Evolutionary conservation across 1,139 yeast genomes (phyloP).

Genomic region (Kodamaea derodonti): DNA sequence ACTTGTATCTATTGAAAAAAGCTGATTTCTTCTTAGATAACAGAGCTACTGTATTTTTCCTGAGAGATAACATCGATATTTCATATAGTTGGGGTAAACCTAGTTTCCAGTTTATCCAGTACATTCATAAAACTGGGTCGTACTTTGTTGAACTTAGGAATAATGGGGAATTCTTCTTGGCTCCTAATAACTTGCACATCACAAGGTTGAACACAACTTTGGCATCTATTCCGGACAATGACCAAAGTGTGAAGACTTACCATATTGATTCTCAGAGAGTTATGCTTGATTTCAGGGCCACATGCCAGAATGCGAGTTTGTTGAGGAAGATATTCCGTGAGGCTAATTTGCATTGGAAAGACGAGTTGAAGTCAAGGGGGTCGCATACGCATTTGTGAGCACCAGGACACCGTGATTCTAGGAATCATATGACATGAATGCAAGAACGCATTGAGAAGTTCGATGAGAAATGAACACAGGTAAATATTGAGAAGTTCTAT

Average conservation of each 20-base stretch:
- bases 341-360: conserved; percentile 51
- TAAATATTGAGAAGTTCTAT: too few relatives aligned
- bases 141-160: conserved; percentile 85
- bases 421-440: too few relatives aligned
- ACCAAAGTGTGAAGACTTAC: conserved; percentile 24
- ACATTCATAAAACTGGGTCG: conserved; percentile 83
- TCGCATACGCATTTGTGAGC: conserved; percentile 6
- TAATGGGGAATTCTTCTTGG: conserved; percentile 75
- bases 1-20: conserved; percentile 56
- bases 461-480: too few relatives aligned
- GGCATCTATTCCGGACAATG: conserved; percentile 23
- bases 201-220: conserved; percentile 51
- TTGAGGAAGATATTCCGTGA: conserved; percentile 54
- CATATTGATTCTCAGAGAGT: conserved; percentile 65
- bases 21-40: conserved; percentile 81
- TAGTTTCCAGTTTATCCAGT: conserved; percentile 77
- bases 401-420: too few relatives aligned
- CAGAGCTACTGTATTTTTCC: conserved; percentile 64
- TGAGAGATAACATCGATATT: conserved; percentile 51
- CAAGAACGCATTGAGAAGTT: too few relatives aligned
- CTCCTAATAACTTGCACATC: conserved; percentile 75
- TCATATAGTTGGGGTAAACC: conserved; percentile 92
- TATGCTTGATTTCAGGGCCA: conserved; percentile 62
- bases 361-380: conserved; percentile 17
- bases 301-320: conserved; percentile 50